phyloP scores from a whole-genome alignment of 805 yeast species.

The Maudiozyma barnettii region DNA sequence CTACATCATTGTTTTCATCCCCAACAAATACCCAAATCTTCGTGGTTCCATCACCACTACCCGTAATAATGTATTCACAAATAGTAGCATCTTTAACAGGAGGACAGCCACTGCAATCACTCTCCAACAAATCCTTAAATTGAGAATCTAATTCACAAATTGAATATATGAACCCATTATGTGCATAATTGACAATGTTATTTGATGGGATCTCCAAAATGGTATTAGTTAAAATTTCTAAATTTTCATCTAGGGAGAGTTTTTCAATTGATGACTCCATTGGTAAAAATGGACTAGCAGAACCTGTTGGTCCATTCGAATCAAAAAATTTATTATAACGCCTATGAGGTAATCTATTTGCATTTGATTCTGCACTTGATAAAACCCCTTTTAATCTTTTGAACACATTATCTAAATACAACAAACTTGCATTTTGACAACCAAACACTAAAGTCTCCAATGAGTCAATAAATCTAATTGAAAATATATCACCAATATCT shows the following conservation, averaged over 20 bases:
- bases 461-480: slow-evolving; percentile 58
- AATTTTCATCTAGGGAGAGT: not conserved
- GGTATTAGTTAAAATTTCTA: slow-evolving; percentile 9
- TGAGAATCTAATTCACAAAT: slow-evolving; percentile 28
- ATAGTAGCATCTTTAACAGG: not conserved
- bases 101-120: slow-evolving; percentile 1
- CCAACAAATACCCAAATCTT: slow-evolving; percentile 59
- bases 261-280: slow-evolving; percentile 1
- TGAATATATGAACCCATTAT: slow-evolving; percentile 80
- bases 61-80: slow-evolving; percentile 42
- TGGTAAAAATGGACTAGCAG: slow-evolving; percentile 11
- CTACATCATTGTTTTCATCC: slow-evolving; percentile 10
- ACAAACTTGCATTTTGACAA: slow-evolving; percentile 82
- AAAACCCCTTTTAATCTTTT: slow-evolving; percentile 12
- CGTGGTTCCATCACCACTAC: slow-evolving; percentile 89
- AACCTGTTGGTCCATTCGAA: slow-evolving; percentile 77
- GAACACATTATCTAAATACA: slow-evolving; percentile 47
- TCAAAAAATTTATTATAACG: slow-evolving; percentile 83
- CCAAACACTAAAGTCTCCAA: slow-evolving; percentile 68
- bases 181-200: slow-evolving; percentile 73
- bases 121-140: not conserved
- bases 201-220: slow-evolving; percentile 59
- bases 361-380: slow-evolving; percentile 13
- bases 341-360: slow-evolving; percentile 45
- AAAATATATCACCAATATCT: slow-evolving; percentile 91